A percentile compares a stretch with the other conserved stretches of the same genome.
These are phyloP conservation scores for Phytophthora melonis DNA, from an alignment of 352 stramenopile species.

Conservation along the genomic window DNA sequence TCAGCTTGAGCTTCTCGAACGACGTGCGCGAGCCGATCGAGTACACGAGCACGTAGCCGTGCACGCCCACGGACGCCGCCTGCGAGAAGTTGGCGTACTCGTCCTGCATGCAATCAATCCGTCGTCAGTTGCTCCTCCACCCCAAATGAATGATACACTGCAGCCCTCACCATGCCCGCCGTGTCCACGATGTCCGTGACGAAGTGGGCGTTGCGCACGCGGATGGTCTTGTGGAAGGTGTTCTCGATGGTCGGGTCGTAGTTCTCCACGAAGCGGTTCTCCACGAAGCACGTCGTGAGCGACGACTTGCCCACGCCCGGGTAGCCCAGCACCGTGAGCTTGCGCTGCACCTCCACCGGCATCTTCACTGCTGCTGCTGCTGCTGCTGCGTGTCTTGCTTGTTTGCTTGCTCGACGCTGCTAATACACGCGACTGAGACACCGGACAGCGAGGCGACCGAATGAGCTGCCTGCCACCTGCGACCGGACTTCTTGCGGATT, in stretches of 20 bases:
- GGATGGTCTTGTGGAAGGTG: constrained; percentile 96
- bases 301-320: constrained; percentile 96
- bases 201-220: constrained; percentile 97
- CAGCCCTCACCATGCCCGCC: constrained; percentile 91
- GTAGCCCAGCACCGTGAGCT: constrained; percentile 96
- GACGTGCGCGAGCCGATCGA: constrained; percentile 93
- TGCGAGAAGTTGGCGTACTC: constrained; percentile 97
- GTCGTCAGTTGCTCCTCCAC: neutral
- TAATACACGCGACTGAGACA: constrained; percentile 6
- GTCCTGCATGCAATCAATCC: constrained; percentile 61
- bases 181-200: constrained; percentile 97
- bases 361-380: constrained; percentile 40
- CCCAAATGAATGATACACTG: constrained; percentile 13
- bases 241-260: constrained; percentile 98
- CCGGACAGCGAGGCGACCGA: constrained; percentile 9
- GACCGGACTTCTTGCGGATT: constrained; percentile 6
- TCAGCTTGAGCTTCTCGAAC: constrained; percentile 95
- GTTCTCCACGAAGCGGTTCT: constrained; percentile 92
- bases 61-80: constrained; percentile 94
- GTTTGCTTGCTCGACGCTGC: no score
- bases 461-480: constrained; percentile 1
- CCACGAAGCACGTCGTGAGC: constrained; percentile 95
- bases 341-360: constrained; percentile 95
- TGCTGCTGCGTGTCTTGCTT: neutral
- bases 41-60: constrained; percentile 97